Conservation (phyloP, 345 rosid genomes). For the Aquilaria malaccensis region DNA sequence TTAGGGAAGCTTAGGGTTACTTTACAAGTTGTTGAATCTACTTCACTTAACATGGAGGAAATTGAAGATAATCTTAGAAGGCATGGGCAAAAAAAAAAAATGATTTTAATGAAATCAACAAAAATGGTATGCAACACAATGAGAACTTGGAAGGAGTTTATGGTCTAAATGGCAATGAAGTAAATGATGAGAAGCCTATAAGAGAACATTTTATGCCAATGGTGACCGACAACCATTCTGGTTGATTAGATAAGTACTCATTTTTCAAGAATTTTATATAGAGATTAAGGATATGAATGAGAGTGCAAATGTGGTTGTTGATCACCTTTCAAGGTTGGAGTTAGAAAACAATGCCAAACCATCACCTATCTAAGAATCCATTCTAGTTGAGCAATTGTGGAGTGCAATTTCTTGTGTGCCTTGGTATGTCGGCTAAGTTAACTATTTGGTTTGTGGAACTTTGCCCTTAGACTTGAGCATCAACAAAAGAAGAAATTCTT, state of each 20-base stretch:
- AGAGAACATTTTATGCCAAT: no score
- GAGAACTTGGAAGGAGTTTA: no score
- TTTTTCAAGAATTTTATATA: neutral
- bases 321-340: neutral
- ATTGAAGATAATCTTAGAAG: no score
- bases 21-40: no score
- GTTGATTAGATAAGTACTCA: neutral
- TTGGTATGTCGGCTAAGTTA: neutral
- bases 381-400: neutral
- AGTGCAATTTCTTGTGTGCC: neutral
- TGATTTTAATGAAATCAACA: no score
- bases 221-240: no score
- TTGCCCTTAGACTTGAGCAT: neutral
- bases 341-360: neutral
- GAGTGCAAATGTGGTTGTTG: neutral
- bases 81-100: no score
- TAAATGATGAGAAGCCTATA: no score
- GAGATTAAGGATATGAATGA: neutral
- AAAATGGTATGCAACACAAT: no score
- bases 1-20: no score
- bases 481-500: neutral
- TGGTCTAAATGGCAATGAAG: no score
- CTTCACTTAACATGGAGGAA: no score
- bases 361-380: neutral
- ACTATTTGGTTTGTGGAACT: neutral